Percentiles rank a stretch among this genome's conserved stretches.
Evolutionary conservation across 2,329 filamentous ascomycete genomes (phyloP).

Genomic region (Alternaria sp.): DNA sequence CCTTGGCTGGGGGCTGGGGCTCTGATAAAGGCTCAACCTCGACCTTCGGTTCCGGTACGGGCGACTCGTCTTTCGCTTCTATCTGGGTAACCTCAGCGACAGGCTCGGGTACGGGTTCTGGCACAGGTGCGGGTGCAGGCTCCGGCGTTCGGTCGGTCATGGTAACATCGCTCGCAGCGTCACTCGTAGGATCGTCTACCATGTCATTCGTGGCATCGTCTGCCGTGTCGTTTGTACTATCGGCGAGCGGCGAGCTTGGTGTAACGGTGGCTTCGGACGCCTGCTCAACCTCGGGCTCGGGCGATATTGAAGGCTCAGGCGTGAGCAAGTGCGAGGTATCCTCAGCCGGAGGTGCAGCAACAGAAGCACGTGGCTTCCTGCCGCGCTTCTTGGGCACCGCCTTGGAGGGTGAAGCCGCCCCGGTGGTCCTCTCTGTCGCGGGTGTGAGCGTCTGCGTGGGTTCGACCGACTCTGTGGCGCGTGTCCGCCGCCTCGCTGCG

Average conservation of each 20-base stretch:
- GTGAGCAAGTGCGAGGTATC: constrained; percentile 52
- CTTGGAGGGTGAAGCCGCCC: constrained; percentile 23
- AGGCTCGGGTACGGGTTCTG: constrained; percentile 38
- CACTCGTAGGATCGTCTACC: constrained; percentile 50
- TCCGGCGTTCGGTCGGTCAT: constrained; percentile 63
- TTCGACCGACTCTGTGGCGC: constrained; percentile 58
- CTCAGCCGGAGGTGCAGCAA: constrained; percentile 48
- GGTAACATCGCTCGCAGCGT: constrained; percentile 69
- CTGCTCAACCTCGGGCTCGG: constrained; percentile 59
- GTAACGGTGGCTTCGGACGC: constrained; percentile 28
- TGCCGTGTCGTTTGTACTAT: constrained; percentile 67
- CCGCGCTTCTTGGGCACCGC: constrained; percentile 65
- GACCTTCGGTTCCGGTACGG: constrained; percentile 24
- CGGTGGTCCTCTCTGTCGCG: constrained; percentile 59
- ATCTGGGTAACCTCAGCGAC: constrained; percentile 76
- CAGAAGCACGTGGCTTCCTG: constrained; percentile 51
- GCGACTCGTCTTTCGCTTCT: constrained; percentile 64
- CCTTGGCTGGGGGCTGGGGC: constrained; percentile 24
- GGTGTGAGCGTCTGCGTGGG: constrained; percentile 67
- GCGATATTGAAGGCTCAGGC: constrained; percentile 62
- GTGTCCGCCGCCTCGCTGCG: constrained; percentile 55
- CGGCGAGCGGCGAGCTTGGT: constrained; percentile 66
- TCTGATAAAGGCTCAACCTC: constrained; percentile 50
- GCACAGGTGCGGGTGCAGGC: constrained; percentile 36
- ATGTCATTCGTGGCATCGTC: constrained; percentile 60